Percentiles rank a stretch among this genome's conserved stretches.
These are phyloP conservation scores for Teratosphaeria pseudoeucalypti DNA, from an alignment of 2,329 filamentous ascomycete genomes.

Conservation along the genomic window DNA sequence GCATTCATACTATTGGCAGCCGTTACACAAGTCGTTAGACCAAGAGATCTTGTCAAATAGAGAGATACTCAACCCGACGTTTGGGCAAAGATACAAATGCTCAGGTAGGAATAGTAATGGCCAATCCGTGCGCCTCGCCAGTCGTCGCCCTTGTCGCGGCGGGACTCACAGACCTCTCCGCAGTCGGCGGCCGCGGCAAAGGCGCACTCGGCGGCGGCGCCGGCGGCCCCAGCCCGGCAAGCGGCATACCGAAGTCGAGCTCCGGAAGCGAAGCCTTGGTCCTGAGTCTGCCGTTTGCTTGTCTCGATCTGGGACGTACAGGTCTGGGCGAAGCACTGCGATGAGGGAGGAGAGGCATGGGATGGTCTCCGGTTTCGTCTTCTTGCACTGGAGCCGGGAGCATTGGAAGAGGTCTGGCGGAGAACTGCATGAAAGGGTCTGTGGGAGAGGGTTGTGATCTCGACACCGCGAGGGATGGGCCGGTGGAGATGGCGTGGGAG, in stretches of 20 bases:
- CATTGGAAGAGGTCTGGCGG: not conserved
- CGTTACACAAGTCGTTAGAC: not conserved
- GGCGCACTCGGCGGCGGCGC: slow-evolving; percentile 37
- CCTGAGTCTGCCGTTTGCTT: not conserved
- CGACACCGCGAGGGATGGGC: not conserved
- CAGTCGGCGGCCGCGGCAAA: slow-evolving; percentile 29
- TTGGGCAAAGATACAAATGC: not conserved
- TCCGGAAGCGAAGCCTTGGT: slow-evolving; percentile 15
- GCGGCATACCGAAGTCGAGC: slow-evolving; percentile 27
- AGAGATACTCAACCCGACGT: not conserved
- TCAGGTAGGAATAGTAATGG: not conserved
- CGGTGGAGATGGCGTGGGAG: slow-evolving; percentile 5
- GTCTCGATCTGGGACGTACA: slow-evolving; percentile 4
- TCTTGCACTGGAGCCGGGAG: not conserved
- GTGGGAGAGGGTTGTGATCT: slow-evolving; percentile 5
- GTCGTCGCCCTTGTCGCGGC: not conserved
- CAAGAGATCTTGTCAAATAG: not conserved
- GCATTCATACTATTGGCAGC: not conserved
- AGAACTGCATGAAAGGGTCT: not conserved
- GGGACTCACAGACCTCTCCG: not conserved
- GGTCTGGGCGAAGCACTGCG: slow-evolving; percentile 1
- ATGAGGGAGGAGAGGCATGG: slow-evolving; percentile 5
- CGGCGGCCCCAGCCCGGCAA: slow-evolving; percentile 34
- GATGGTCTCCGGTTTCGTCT: slow-evolving; percentile 8
- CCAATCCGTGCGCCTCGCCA: not conserved